Base-by-base conservation (phyloP, 2,329 filamentous ascomycete genomes). In the Bipolaris bicolor region DNA sequence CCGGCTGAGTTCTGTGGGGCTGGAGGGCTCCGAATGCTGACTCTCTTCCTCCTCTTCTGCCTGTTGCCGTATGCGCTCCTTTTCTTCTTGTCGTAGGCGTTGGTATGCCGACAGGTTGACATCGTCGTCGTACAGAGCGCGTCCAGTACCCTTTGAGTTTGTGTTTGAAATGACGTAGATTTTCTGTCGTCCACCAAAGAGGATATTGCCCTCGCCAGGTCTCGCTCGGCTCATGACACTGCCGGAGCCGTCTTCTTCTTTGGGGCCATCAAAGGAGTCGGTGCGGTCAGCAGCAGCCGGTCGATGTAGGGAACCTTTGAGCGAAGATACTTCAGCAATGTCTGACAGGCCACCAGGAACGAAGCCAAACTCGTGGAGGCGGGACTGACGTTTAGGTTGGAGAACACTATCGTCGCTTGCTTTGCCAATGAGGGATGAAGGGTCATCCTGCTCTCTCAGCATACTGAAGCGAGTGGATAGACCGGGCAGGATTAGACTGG, bases 141-240 rank as follows among this genome's bases (percentile, higher is more conserved):
- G 88, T n/a, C 78, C 70, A 53, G 77, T 67, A 64, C 77, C 67
- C 65, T 78, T 81, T 33, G 81, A 79, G 2, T 81, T 81, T 39
- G 74, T 72, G 45, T 72, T 77, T 0, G 90, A 83, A 62, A 97
- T 90, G 75, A 92, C 93, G 72, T 96, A 98, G 36, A 98, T 89
- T 79, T 98, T 98, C 75, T 98, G 95, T 43, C 95, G 87, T 15
- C 95, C 95, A 55, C 95, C 95, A 77, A 99, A 99, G 55, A 99
- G 78, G 65, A 91, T 90, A 72, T 98, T 99, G 44, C 94, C 92
- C 72, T 98, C 94, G 1, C 86, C 88, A 0, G 91, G 92, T 66
- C 93, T 89, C 7, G 89, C 82, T 49, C 95, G 85, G 67, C 83
- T 89, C 90, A 98, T 94, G n/a, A 98, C 84, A 74, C 90, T 92